Percentiles rank a stretch among this genome's conserved stretches.
Evolutionary conservation across 305 asterid genomes (phyloP).

Genomic region (Fraxinus sp.): DNA sequence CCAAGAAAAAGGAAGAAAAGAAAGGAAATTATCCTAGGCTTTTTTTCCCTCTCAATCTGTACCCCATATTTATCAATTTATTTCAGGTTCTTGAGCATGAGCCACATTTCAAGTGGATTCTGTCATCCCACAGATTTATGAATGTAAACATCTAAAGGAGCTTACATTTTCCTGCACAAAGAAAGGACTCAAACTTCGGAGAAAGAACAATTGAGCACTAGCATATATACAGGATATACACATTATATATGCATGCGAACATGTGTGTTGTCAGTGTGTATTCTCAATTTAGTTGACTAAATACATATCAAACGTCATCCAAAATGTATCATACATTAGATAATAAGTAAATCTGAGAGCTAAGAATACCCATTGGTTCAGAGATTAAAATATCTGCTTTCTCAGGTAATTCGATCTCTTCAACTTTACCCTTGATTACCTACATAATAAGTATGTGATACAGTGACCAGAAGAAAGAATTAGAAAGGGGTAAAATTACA

Average conservation of each 20-base stretch:
- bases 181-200: neutral
- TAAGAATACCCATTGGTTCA: slow-evolving; percentile 91
- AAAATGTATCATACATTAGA: slow-evolving; percentile 3
- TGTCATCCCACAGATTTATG: neutral
- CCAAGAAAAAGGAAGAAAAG: neutral
- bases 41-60: neutral
- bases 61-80: neutral
- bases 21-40: neutral
- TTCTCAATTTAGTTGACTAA: slow-evolving; percentile 11
- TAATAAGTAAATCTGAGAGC: slow-evolving; percentile 20
- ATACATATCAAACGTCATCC: slow-evolving; percentile 15
- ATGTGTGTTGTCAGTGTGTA: neutral
- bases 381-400: slow-evolving; percentile 93
- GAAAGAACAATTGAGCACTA: neutral
- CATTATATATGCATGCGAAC: neutral
- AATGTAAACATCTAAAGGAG: neutral
- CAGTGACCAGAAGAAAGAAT: neutral
- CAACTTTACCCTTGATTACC: slow-evolving; percentile 97
- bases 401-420: slow-evolving; percentile 89
- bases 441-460: slow-evolving; percentile 30
- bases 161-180: neutral
- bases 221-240: neutral
- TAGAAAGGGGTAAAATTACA: slow-evolving; percentile 10
- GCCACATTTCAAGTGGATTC: neutral
- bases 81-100: neutral